Base-by-base conservation (phyloP, 73 alveolate species). In the Uronychia setigera region DNA sequence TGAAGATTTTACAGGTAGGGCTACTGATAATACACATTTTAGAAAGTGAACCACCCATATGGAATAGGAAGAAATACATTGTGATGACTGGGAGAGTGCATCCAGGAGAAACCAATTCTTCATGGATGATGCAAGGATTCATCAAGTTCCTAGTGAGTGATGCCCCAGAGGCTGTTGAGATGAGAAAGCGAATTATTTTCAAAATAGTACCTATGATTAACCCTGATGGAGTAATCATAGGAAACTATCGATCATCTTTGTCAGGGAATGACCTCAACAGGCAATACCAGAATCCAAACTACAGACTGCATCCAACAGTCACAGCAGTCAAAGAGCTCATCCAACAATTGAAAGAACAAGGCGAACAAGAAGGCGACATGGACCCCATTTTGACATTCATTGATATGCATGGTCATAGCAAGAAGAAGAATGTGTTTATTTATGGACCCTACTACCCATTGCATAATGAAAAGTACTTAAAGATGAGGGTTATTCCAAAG, bases 21-120 rank as follows among this genome's bases (percentile, higher is more conserved):
- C 67, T 19, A 5, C 19, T 46, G 67, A n/a, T n/a, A n/a, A n/a
- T 46, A 5, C 67, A 11, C 67, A 35, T 76, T 88, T 87, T 0
- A 82, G 79, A 67, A 26, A 67, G 79, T 34, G 76, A 1, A 33
- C 29, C 74, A 78, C 58, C 87, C 84, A 78, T 84, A 93, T 80
- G 67, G 67, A 19, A 46, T 46, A 5, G 67, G 32, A 91, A 96
- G 84, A 89, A 95, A 85, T 91, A 91, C 0, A 87, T 96, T 11
- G 91, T 96, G 59, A n/a, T 96, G 0, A 87, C 92, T 34, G 98
- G 98, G 26, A 74, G 99, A 77, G 96, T 95, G 35, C 99, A 96
- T 88, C 99, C 99, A 0, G 98, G 98, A 27, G 99, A 96, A 88
- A 90, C 99, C 33, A 94, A 93, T 14, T 92, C 97, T 28, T 95